Evolutionary conservation across 202 grass and related monocot genomes (phyloP).

Genomic region (Setaria italica): DNA sequence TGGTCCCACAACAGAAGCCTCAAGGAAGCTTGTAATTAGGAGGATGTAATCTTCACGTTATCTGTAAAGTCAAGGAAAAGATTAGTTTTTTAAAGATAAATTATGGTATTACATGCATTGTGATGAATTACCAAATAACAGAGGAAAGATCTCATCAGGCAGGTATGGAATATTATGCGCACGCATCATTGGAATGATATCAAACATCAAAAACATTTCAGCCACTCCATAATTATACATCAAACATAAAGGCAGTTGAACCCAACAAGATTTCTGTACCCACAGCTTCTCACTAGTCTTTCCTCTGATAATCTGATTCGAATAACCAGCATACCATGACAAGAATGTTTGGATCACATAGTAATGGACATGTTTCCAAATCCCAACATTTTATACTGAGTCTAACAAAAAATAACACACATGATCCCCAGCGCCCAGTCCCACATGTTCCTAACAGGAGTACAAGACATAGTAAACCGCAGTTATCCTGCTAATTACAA

Average conservation of each 20-base stretch:
- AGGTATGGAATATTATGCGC: neutral
- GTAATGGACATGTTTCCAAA: neutral
- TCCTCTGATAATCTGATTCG: neutral
- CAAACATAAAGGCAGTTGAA: constrained; percentile 6
- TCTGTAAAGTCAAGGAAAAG: constrained; percentile 43
- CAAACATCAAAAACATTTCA: neutral
- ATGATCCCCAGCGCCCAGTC: neutral
- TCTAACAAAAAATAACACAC: neutral
- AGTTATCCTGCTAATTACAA: constrained; percentile 11
- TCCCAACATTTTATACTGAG: neutral
- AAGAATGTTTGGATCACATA: neutral
- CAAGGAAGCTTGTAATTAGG: neutral
- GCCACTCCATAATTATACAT: neutral
- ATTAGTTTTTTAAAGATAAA: neutral
- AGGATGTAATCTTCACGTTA: neutral
- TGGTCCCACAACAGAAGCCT: constrained; percentile 3
- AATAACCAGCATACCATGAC: neutral
- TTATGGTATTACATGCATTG: neutral
- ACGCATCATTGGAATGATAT: neutral
- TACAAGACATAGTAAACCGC: neutral
- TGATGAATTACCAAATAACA: neutral
- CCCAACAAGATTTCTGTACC: neutral
- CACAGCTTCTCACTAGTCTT: neutral
- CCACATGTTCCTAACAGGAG: neutral
- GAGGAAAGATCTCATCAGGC: neutral